Percentiles rank a stretch among this genome's conserved stretches.
Conservation (phyloP, 106 monocot genomes). For the Acorus calamus region DNA sequence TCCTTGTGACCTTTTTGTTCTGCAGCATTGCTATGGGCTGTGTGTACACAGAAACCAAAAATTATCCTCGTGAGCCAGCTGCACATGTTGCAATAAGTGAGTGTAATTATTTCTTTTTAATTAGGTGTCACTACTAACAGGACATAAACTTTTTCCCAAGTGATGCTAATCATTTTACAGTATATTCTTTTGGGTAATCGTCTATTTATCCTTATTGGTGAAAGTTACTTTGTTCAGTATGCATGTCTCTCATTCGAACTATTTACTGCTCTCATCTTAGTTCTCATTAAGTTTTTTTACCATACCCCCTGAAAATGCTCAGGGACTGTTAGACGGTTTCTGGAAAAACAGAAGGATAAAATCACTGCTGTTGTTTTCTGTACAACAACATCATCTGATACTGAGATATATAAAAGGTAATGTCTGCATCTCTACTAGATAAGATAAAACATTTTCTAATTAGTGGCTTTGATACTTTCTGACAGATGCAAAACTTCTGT, state of each 20-base stretch:
- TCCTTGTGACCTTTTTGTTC: not conserved
- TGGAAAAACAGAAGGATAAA: slow-evolving; percentile 98
- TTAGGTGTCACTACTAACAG: too few relatives aligned
- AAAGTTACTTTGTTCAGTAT: not conserved
- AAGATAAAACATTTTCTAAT: too few relatives aligned
- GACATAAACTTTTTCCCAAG: too few relatives aligned
- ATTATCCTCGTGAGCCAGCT: slow-evolving; percentile 97
- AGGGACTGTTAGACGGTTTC: slow-evolving; percentile 95
- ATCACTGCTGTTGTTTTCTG: slow-evolving; percentile 93
- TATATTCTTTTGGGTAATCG: too few relatives aligned
- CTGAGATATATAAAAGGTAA: slow-evolving; percentile 98
- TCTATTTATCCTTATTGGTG: not conserved
- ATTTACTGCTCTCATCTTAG: not conserved
- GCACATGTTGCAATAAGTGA: slow-evolving; percentile 99
- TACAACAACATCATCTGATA: slow-evolving; percentile 77
- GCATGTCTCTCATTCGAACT: not conserved
- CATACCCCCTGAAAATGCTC: slow-evolving; percentile 6
- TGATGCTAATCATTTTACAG: too few relatives aligned
- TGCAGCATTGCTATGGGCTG: slow-evolving; percentile 96
- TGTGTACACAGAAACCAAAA: slow-evolving; percentile 89
- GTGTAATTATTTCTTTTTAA: slow-evolving; percentile 1
- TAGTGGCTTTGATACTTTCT: too few relatives aligned
- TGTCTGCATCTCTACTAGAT: too few relatives aligned
- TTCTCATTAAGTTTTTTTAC: not conserved
- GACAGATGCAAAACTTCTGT: too few relatives aligned